phyloP scores from a whole-genome alignment of 176 grass and related monocot genomes.

The Cenchrus americanus region DNA sequence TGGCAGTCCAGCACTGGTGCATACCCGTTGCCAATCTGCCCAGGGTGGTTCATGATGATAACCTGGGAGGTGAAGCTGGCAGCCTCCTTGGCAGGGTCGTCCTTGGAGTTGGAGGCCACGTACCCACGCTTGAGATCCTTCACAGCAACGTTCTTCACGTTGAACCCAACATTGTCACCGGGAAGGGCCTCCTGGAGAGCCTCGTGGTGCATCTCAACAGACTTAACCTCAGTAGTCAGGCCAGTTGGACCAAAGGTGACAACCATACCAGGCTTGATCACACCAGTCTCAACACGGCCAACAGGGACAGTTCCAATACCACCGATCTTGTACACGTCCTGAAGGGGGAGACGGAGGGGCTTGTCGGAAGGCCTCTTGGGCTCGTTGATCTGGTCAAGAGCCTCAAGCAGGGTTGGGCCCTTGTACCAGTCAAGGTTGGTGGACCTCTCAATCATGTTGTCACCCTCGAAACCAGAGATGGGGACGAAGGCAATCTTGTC shows the following conservation, averaged over 20 bases:
- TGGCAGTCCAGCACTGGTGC: constrained; percentile 89
- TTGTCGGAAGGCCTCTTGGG: constrained; percentile 94
- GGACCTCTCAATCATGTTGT: too few species aligned
- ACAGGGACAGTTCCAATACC: constrained; percentile 90
- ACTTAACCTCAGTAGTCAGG: constrained; percentile 88
- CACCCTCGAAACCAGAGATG: too few species aligned
- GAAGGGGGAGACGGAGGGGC: constrained; percentile 92
- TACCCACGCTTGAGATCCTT: constrained; percentile 91
- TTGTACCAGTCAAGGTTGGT: too few species aligned
- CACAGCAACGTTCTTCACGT: constrained; percentile 86
- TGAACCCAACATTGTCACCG: constrained; percentile 84
- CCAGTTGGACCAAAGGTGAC: constrained; percentile 81
- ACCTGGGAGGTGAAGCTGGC: constrained; percentile 88
- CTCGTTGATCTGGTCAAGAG: constrained; percentile 78
- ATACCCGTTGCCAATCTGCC: constrained; percentile 85
- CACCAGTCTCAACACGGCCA: constrained; percentile 80
- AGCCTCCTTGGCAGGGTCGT: constrained; percentile 91
- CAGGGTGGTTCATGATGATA: constrained; percentile 98
- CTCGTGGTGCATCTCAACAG: constrained; percentile 97
- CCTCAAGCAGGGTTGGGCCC: constrained; percentile 9
- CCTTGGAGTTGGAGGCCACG: constrained; percentile 89
- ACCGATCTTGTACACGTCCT: constrained; percentile 99
- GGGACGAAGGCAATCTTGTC: not conserved
- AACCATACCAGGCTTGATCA: constrained; percentile 83
- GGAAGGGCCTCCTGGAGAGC: constrained; percentile 75